These are phyloP conservation scores for Aspergillus flavus DNA, from an alignment of 2,329 filamentous ascomycete species.

Conservation along the genomic window DNA sequence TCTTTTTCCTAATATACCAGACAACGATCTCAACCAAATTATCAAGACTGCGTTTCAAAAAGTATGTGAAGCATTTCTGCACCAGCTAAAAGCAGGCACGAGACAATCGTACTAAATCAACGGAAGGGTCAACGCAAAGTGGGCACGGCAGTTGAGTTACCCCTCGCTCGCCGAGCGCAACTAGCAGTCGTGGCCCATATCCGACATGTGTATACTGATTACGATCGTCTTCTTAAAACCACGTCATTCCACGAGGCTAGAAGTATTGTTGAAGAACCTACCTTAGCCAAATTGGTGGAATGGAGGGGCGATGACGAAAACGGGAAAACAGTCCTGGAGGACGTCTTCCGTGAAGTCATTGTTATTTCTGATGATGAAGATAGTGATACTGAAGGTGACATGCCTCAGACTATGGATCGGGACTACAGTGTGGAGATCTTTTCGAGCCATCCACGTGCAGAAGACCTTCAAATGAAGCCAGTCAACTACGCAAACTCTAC, in stretches of 20 bases:
- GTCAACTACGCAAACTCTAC: slow-evolving; percentile 27
- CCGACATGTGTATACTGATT: slow-evolving; percentile 64
- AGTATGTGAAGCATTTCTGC: slow-evolving; percentile 39
- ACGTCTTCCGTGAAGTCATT: slow-evolving; percentile 66
- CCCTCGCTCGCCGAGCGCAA: slow-evolving; percentile 60
- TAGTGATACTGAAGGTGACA: slow-evolving; percentile 43
- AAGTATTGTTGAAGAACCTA: slow-evolving; percentile 56
- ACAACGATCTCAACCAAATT: slow-evolving; percentile 59
- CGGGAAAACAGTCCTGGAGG: slow-evolving; percentile 58
- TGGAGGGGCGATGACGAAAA: slow-evolving; percentile 64
- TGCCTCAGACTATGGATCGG: slow-evolving; percentile 28
- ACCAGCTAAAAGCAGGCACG: slow-evolving; percentile 5
- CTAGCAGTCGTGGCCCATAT: slow-evolving; percentile 65
- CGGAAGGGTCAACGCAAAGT: slow-evolving; percentile 57
- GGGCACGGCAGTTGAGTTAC: slow-evolving; percentile 58
- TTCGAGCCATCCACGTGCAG: slow-evolving; percentile 39
- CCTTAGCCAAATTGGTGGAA: slow-evolving; percentile 59
- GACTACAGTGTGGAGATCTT: slow-evolving; percentile 48
- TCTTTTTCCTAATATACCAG: slow-evolving; percentile 65
- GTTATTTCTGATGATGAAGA: slow-evolving; percentile 65
- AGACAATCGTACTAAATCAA: slow-evolving; percentile 23
- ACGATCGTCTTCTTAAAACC: slow-evolving; percentile 59
- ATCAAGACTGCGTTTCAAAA: slow-evolving; percentile 63
- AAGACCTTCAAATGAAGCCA: slow-evolving; percentile 37
- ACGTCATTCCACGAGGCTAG: slow-evolving; percentile 59